Percentiles rank a stretch among this genome's conserved stretches.
phyloP scores from a whole-genome alignment of 2,329 filamentous ascomycete genomes.

The Zasmidium cellare region DNA sequence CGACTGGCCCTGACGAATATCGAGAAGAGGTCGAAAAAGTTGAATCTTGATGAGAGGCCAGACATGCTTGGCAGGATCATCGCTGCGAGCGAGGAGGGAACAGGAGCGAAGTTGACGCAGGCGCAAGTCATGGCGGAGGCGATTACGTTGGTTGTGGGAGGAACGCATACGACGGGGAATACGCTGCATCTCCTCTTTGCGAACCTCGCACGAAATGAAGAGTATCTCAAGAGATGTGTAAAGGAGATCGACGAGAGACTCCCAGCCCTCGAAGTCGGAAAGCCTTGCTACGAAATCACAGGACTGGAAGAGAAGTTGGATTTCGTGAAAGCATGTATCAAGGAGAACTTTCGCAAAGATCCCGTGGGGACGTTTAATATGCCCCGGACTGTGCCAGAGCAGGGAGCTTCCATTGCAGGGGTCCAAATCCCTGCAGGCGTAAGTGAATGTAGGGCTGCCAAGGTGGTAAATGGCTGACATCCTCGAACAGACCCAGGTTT shows the following conservation, averaged over 20 bases:
- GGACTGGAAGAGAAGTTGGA: constrained; percentile 6
- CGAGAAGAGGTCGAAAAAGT: not conserved
- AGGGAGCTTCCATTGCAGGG: not conserved
- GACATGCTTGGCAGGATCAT: constrained; percentile 7
- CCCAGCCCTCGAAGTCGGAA: not conserved
- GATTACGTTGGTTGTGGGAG: constrained; percentile 3
- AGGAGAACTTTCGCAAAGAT: constrained; percentile 2
- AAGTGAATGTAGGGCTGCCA: too few relatives aligned
- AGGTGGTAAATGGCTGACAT: not conserved
- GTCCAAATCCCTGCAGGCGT: constrained; percentile 5
- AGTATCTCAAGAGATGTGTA: not conserved
- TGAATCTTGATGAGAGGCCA: not conserved
- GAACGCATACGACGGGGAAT: constrained; percentile 6
- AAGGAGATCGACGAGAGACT: constrained; percentile 5
- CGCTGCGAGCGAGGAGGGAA: not conserved
- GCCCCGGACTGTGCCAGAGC: constrained; percentile 1
- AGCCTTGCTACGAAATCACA: not conserved
- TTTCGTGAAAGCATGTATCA: constrained; percentile 4
- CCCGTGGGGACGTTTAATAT: constrained; percentile 8
- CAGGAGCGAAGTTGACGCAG: not conserved
- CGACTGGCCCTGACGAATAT: not conserved
- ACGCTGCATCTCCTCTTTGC: constrained; percentile 6
- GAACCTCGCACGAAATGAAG: not conserved
- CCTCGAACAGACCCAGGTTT: constrained; percentile 3
- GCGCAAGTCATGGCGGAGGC: not conserved